phyloP scores from a whole-genome alignment of 495 filamentous ascomycete species.

The Penicillium subrubescens region DNA sequence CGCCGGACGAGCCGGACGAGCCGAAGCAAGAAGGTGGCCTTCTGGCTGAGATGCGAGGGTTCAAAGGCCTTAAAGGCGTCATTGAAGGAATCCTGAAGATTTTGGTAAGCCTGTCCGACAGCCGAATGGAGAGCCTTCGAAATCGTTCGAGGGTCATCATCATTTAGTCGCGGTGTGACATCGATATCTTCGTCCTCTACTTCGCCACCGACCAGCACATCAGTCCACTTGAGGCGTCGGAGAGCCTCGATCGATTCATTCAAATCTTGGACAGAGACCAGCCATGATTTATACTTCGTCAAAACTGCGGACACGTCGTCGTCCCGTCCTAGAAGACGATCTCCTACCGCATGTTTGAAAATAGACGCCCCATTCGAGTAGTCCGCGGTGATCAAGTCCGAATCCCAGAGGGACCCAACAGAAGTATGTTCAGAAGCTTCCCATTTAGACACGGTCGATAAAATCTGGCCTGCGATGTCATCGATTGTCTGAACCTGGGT shows the following conservation, averaged over 20 bases:
- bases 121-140: constrained; percentile 60
- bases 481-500: constrained; percentile 58
- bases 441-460: constrained; percentile 54
- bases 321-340: constrained; percentile 65
- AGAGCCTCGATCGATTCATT: constrained; percentile 65
- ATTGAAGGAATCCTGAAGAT: constrained; percentile 59
- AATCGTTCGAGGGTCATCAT: constrained; percentile 70
- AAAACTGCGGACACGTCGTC: constrained; percentile 61
- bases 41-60: constrained; percentile 46
- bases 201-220: constrained; percentile 74
- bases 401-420: constrained; percentile 62
- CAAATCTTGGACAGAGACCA: constrained; percentile 60
- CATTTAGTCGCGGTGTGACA: constrained; percentile 63
- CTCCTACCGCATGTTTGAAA: constrained; percentile 56
- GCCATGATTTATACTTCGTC: constrained; percentile 67
- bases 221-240: constrained; percentile 70
- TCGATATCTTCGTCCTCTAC: constrained; percentile 68
- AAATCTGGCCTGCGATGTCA: constrained; percentile 56
- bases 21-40: constrained; percentile 74
- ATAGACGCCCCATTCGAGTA: constrained; percentile 54
- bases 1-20: constrained; percentile 73
- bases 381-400: constrained; percentile 53
- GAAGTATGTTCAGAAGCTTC: constrained; percentile 46
- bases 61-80: constrained; percentile 46
- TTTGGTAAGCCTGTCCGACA: constrained; percentile 57